Conservation (phyloP, 2,329 filamentous ascomycete species). For the Fonsecaea monophora region DNA sequence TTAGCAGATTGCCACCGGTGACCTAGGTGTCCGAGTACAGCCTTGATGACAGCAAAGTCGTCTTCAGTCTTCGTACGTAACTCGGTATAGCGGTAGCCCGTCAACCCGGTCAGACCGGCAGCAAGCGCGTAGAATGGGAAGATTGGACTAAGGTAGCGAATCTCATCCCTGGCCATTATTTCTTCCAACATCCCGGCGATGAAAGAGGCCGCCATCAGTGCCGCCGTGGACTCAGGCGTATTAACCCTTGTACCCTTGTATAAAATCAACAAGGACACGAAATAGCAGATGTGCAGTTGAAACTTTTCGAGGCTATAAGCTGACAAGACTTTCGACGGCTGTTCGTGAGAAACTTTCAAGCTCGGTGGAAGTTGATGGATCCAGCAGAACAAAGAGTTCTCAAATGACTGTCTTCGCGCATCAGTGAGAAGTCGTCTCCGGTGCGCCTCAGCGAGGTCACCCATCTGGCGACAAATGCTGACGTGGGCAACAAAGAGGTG, state of each 20-base stretch:
- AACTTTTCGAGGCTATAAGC: conserved; percentile 44
- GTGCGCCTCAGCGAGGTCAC: no score
- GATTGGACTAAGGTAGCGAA: conserved; percentile 6
- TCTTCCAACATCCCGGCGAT: conserved; percentile 52
- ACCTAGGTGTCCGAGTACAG: no score
- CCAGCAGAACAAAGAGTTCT: conserved; percentile 48
- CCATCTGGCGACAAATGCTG: no score
- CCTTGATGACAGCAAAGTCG: no score
- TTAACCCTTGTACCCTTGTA: conserved; percentile 12
- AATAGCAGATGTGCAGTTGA: conserved; percentile 49
- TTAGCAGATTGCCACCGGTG: no score
- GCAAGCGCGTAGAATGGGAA: conserved; percentile 21
- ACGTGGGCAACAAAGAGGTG: no score
- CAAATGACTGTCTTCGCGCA: no score
- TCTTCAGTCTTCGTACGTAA: no score
- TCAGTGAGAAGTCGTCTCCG: no score
- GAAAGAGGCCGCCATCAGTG: conserved; percentile 51
- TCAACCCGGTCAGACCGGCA: conserved; percentile 14
- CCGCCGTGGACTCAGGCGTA: conserved; percentile 42
- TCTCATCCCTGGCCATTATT: conserved; percentile 50
- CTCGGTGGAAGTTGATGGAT: conserved; percentile 41
- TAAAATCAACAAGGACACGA: conserved; percentile 48
- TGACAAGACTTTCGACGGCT: no score
- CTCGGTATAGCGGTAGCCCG: conserved; percentile 14
- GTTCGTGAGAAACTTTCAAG: conserved; percentile 34